Evolutionary conservation across 805 yeast genomes (phyloP), one percentile per base, ranked within the genome.

Genomic region (Saturnispora dispora): DNA sequence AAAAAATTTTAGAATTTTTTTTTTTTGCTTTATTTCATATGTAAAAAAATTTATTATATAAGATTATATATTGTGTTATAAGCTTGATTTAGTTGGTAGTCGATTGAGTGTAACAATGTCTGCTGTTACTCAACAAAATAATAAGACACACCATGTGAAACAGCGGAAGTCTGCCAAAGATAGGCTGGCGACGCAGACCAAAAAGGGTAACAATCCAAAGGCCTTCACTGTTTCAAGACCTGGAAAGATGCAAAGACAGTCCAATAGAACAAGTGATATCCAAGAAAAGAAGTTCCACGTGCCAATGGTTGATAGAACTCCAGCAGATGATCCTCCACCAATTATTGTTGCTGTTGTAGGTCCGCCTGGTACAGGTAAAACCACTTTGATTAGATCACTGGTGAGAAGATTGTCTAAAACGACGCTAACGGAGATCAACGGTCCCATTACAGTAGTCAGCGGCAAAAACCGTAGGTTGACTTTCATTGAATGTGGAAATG

Each of bases 361-460:
- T 0, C 99, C 99, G 11, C 96, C 96, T 9, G 99, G 99, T 15
- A 93, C 98, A 0, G 99, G 99, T 57, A 93, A 93, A 64, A 81
- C 97, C 15, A 91, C 98, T 0, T 73, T 93, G 61, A 88, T 93
- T 61, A 84, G 88, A 65, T 88, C 97, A 6, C 72, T 93, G 51
- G 88, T 93, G 5, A 78, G 91, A 67, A 73, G 97, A 64, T 77
- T 88, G 67, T 81, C 98, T 5, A 93, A 93, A 67, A 88, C 95
- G 28, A 79, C 93, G 0, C 68, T 93, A 44, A 74, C 80, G 33
- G 98, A 93, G 58, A 79, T 93, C 50, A 87, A 87, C 60, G 99
- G 99, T 8, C 98, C 99, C 15, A 83, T 95, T 47, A 93, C 99
- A 0, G 91, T 93, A 9, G 99, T 93, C 20, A 83, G 96, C 53